Base-by-base conservation (phyloP, 2,329 filamentous ascomycete genomes). In the Sporothrix brasiliensis region DNA sequence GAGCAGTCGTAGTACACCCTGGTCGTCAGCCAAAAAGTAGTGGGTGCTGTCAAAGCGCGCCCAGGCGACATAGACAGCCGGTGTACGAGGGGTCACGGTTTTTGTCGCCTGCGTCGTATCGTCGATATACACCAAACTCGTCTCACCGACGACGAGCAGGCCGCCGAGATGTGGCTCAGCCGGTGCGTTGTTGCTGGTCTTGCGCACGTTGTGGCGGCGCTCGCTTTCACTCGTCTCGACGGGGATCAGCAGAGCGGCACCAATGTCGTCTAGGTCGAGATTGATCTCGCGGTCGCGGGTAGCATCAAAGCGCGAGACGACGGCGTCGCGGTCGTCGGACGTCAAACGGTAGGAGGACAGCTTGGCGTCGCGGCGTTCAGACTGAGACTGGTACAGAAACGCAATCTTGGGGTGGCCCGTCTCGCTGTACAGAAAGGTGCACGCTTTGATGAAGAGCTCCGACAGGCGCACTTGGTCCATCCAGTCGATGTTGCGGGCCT, bases 11-110 rank as follows among this genome's bases (percentile, higher is more conserved):
- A 99, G 80, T 66, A 86, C 87, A 19, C 95, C 94, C 77, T 95
- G 97, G 75, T 97, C 93, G 77, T 99, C 95, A 1, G 91, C 93
- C 2, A 99, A 81, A n/a, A 97, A 84, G 81, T 93, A 98, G 76
- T 91, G 87, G 52, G 91, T 89, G 30, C 89, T 88, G 76, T 98
- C 92, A 67, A 95, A 89, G 75, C 90, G 88, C 73, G 92, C 91
- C 94, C 94, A 99, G 2, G 93, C 89, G n/a, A 95, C 91, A 75
- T 96, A 98, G 49, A 97, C 90, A 2, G 91, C 93, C 0, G 93
- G 87, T 70, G 94, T 89, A 0, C 88, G 83, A 2, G 97, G 80
- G 0, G 85, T 81, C 10, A 89, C 85, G 21, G 89, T 87, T 14
- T 93, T 85, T 14, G 85, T 85, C 47, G 88, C 86, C 73, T 90